Evolutionary conservation across 208 protist genomes (phyloP), one percentile per base, ranked within the genome.

Genomic region (Acanthamoeba sp.): DNA sequence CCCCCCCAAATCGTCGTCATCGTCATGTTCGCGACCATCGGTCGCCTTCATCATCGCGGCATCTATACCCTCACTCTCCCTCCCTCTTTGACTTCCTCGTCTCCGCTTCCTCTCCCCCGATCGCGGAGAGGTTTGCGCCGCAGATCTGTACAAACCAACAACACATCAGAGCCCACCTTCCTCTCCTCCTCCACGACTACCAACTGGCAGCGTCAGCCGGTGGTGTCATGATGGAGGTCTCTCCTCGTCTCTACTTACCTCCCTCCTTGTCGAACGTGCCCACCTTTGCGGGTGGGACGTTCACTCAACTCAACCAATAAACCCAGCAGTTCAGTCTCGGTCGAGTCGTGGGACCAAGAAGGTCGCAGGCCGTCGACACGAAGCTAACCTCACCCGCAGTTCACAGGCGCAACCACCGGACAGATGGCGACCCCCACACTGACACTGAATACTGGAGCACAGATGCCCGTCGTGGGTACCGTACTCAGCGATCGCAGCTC

Each of bases 381-480:
- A n/a, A n/a, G n/a, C n/a, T n/a, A n/a, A n/a, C n/a, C n/a, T n/a
- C n/a, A n/a, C n/a, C n/a, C n/a, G n/a, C n/a, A n/a, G n/a, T n/a
- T n/a, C n/a, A n/a, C n/a, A n/a, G n/a, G n/a, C n/a, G n/a, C n/a
- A n/a, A n/a, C n/a, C n/a, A n/a, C n/a, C n/a, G n/a, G n/a, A n/a
- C n/a, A 71, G 62, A 71, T 71, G n/a, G n/a, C 7, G 12, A 34
- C 29, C n/a, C 62, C 62, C 7, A 78, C 66, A 18, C 22, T 95
- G 36, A 93, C 40, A 9, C 55, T 95, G 24, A 78, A 71, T 18
- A 98, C 97, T 91, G 97, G 96, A n/a, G 94, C 96, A n/a, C 52
- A 95, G 50, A 99, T 99, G 96, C 98, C 98, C 27, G 91, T 96
- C 69, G 52, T 98, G 36, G 98, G 98, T 27, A 94, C 98, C n/a